Conservation (phyloP, 805 yeast species). For the Candida succiphila region DNA sequence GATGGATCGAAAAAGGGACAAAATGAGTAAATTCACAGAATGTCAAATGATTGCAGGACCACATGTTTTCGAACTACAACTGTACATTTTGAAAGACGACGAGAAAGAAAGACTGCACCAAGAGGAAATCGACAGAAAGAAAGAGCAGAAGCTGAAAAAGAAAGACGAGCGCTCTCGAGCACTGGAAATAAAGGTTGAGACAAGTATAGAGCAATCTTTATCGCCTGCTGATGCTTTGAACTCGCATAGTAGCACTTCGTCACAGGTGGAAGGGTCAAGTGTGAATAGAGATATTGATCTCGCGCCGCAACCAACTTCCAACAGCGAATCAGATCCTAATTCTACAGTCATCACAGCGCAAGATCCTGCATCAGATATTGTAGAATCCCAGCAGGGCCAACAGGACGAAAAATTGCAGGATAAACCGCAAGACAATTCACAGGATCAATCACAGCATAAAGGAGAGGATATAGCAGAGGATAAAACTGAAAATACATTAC, state of each 20-base stretch:
- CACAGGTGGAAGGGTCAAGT: not conserved
- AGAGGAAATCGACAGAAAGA: conserved; percentile 20
- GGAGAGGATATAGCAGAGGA: not conserved
- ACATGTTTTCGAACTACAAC: conserved; percentile 64
- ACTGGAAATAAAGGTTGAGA: not conserved
- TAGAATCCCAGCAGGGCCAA: too few relatives aligned
- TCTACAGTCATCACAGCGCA: too few relatives aligned
- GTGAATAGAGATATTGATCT: too few relatives aligned
- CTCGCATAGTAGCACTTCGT: not conserved
- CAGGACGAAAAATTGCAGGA: too few relatives aligned
- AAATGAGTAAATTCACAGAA: conserved; percentile 83
- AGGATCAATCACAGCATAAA: not conserved
- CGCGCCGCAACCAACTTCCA: too few relatives aligned
- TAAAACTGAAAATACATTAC: too few relatives aligned
- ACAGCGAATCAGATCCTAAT: too few relatives aligned
- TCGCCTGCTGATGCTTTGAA: not conserved
- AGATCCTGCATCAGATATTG: too few relatives aligned
- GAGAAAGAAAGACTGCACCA: conserved; percentile 38
- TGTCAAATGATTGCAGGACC: conserved; percentile 70
- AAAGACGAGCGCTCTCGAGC: not conserved
- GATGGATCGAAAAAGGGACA: conserved; percentile 50
- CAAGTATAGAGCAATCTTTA: not conserved
- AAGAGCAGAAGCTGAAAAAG: conserved; percentile 18
- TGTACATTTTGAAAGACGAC: conserved; percentile 83
- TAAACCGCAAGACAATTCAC: not conserved